Evolutionary conservation across 441 rosid species (phyloP), one percentile per base, ranked within the genome.

Genomic region (Jatropha multifida): DNA sequence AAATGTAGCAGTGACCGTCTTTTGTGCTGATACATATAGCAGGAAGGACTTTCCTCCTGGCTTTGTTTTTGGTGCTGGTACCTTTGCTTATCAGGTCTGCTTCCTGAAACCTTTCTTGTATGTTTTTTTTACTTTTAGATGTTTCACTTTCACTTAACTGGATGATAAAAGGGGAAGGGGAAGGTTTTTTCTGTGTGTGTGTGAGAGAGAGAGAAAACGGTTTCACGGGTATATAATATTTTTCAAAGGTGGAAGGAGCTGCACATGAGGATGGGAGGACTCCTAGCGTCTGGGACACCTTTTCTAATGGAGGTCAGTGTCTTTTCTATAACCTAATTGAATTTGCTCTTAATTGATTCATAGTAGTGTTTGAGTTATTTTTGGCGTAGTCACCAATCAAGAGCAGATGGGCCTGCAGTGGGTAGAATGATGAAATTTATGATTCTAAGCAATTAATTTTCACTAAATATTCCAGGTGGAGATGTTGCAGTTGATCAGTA

Each of bases 51-150:
- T 90, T 79, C 91, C 91, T 4, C 68, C 83, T 15, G 89, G 67
- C 42, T 90, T 90, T 44, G 68, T 85, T 27, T 91, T 91, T 61
- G 94, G 94, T 65, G 83, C 94, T 4, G 88, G 76, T 49, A 79
- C 83, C 67, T 87, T 91, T 49, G 94, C 96, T 76, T 91, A 86
- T 83, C 92, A 90, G 92, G 91, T 91, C 68, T 6, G 41, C 5
- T n/a, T 1, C 17, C 14, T 52, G 7, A 6, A 18, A 12, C 7
- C 1, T 38, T 38, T 52, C 18, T 55, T 54, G 5, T 6, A 3
- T 7, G 18, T 14, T 72, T 26, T 65, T 4, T 38, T 27, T 8
- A 56, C 40, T 26, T 20, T 59, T 59, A 26, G 7, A 56, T 20
- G 12, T 18, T 55, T 3, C 32, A 32, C 32, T 32, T 32, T 32